Evolutionary conservation across 2,329 filamentous ascomycete genomes (phyloP).

Genomic region (Sporothrix pallida): DNA sequence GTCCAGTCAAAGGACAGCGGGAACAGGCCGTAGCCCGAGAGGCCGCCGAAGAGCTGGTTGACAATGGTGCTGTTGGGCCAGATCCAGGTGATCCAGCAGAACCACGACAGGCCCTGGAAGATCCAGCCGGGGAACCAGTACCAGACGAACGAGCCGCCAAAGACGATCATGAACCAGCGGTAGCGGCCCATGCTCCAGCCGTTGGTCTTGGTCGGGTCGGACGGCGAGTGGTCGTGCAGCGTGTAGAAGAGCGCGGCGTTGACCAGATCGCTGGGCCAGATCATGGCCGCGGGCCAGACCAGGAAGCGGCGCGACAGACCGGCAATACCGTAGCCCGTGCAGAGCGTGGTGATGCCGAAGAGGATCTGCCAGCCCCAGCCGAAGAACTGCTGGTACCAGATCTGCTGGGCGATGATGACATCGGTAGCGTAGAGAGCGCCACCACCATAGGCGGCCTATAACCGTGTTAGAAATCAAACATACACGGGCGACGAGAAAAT

Average conservation of each 20-base stretch:
- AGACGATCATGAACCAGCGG: slow-evolving; percentile 65
- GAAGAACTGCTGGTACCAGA: slow-evolving; percentile 59
- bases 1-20: slow-evolving; percentile 50
- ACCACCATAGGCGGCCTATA: slow-evolving; percentile 63
- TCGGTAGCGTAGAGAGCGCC: slow-evolving; percentile 63
- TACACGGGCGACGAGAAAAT: background rate
- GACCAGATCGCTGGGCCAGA: slow-evolving; percentile 66
- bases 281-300: slow-evolving; percentile 66
- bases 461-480: slow-evolving; percentile 34
- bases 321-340: slow-evolving; percentile 68
- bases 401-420: slow-evolving; percentile 56
- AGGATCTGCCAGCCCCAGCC: slow-evolving; percentile 66
- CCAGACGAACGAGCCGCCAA: slow-evolving; percentile 58
- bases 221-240: slow-evolving; percentile 64
- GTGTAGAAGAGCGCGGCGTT: slow-evolving; percentile 68
- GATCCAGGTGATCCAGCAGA: slow-evolving; percentile 55
- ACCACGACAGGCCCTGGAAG: slow-evolving; percentile 55
- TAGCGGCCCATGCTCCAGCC: slow-evolving; percentile 71
- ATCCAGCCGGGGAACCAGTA: slow-evolving; percentile 63
- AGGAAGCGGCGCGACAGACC: slow-evolving; percentile 65
- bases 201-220: slow-evolving; percentile 57
- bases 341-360: slow-evolving; percentile 64
- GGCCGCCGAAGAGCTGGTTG: slow-evolving; percentile 56
- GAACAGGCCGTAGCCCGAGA: slow-evolving; percentile 47
- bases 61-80: slow-evolving; percentile 53